Conservation (phyloP, 2,329 filamentous ascomycete species). For the Neonectria sp. region DNA sequence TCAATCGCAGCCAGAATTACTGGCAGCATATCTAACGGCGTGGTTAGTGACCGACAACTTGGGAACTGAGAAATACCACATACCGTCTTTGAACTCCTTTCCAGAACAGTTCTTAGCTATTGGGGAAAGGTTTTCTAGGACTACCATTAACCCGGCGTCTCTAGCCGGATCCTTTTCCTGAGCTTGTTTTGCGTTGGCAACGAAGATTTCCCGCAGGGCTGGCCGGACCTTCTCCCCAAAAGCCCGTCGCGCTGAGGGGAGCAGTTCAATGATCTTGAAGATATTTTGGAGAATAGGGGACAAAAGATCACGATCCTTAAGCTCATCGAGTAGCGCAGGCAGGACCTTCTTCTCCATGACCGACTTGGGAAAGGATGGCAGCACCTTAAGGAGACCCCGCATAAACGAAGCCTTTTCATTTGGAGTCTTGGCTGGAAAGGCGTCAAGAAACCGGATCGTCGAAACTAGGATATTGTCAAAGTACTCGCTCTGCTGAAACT, state of each 20-base stretch:
- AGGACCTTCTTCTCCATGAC: slow-evolving; percentile 96
- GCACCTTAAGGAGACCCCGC: slow-evolving; percentile 86
- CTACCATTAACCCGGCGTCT: slow-evolving; percentile 92
- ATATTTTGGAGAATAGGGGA: slow-evolving; percentile 91
- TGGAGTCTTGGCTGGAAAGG: slow-evolving; percentile 90
- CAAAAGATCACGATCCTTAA: slow-evolving; percentile 91
- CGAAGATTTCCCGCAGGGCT: slow-evolving; percentile 85
- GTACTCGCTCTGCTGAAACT: slow-evolving; percentile 95
- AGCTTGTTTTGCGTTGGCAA: slow-evolving; percentile 69
- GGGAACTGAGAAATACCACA: slow-evolving; percentile 50
- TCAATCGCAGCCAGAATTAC: slow-evolving; percentile 88
- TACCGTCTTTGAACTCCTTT: slow-evolving; percentile 95
- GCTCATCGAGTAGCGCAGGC: slow-evolving; percentile 89
- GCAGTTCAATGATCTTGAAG: slow-evolving; percentile 87
- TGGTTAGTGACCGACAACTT: slow-evolving; percentile 10
- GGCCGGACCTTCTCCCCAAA: slow-evolving; percentile 93
- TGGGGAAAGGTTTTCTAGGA: slow-evolving; percentile 85
- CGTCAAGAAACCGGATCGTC: slow-evolving; percentile 94
- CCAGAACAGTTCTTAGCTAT: slow-evolving; percentile 87
- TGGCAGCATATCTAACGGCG: slow-evolving; percentile 81
- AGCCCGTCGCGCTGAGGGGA: slow-evolving; percentile 82
- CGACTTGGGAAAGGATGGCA: slow-evolving; percentile 92
- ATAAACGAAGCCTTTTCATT: slow-evolving; percentile 94
- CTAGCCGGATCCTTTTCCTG: slow-evolving; percentile 85
- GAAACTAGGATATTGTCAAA: slow-evolving; percentile 98